Base-by-base conservation (phyloP, 331 rosid species). In the Rhamnella rubrinervis region DNA sequence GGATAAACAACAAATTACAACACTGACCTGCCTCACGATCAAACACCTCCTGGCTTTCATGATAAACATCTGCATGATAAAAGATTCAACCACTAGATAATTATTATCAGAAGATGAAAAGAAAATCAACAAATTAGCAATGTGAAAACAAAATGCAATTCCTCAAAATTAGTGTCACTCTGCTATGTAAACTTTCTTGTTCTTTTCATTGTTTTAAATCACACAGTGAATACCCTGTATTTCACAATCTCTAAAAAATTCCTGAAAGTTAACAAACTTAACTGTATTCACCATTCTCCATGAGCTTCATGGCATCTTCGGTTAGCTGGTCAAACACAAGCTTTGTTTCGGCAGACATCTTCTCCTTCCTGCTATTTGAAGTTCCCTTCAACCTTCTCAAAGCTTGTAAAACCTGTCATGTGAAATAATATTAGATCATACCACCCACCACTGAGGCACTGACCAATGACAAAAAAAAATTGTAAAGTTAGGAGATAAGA, bases 361-460 rank as follows among this genome's bases (percentile, higher is more conserved):
- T 93, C 73, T 87, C 84, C 84, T 91, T 93, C 84, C 85, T 76
- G 76, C 81, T 87, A 77, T 67, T 75, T 18, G 79, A 71, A 40
- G 74, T 78, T n/a, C 98, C 98, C 81, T 93, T 93, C 81, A 93
- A 82, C 85, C 98, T 91, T 84, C 97, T 85, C 88, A 93, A 81
- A 59, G 96, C 93, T 80, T 84, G 98, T 68, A 93, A 76, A 39
- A 91, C 95, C 97, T 91, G 72, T 61, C 38, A 65, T 49, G 71
- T 77, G 70, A 83, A 58, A 64, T 65, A 76, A 26, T 61, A 67
- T 66, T 69, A 72, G 55, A 12, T 5, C 44, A 44, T 44, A 44
- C 58, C n/a, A 17, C 3, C 58, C 3, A 53, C 26, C 19, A 53
- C 6, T 1, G 10, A 17, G 57, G 25, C 57, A 49, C 40, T 38